Evolutionary conservation across 1,139 yeast species (phyloP), one percentile per base, ranked within the genome.

Genomic region (Candida smagusa): DNA sequence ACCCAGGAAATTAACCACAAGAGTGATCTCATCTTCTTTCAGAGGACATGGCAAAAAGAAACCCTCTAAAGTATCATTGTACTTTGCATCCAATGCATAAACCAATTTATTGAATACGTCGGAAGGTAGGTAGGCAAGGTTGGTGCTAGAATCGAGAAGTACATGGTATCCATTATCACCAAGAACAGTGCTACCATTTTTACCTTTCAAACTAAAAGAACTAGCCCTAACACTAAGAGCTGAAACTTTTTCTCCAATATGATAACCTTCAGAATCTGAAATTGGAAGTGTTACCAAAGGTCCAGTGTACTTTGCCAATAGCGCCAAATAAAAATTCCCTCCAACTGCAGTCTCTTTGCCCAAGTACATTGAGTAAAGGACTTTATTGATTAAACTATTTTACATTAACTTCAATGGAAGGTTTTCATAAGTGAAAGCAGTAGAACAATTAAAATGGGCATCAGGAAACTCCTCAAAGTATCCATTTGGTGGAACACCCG

Each of bases 251-350:
- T n/a, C 12, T 7, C n/a, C 12, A 7, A n/a, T 26, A n/a, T 8
- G 7, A 26, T 26, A n/a, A 9, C 9, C 16, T 11, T 16, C 49
- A 11, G 13, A 12, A 12, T 27, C 8, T 11, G 8, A n/a, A 13
- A 61, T 59, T 3, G 58, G 59, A 27, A 65, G 57, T 7, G 63
- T 56, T 27, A 45, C 43, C 37, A 77, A 62, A 7, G 61, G 49
- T 0, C 83, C 84, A 0, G 58, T 34, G 51, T 66, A 76, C 61
- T 31, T 63, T 59, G 53, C 79, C 84, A 9, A 77, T 61, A 4
- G 80, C 84, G 6, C 84, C 84, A 52, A 79, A 76, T 32, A 79
- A 55, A 21, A 79, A 48, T 64, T 51, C 2, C 84, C 85, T 2
- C 59, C 23, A 7, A 30, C 28, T n/a, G 40, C 35, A 25, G 26